Base-by-base conservation (phyloP, 768 basidiomycete genomes). In the Mycena vulgaris region DNA sequence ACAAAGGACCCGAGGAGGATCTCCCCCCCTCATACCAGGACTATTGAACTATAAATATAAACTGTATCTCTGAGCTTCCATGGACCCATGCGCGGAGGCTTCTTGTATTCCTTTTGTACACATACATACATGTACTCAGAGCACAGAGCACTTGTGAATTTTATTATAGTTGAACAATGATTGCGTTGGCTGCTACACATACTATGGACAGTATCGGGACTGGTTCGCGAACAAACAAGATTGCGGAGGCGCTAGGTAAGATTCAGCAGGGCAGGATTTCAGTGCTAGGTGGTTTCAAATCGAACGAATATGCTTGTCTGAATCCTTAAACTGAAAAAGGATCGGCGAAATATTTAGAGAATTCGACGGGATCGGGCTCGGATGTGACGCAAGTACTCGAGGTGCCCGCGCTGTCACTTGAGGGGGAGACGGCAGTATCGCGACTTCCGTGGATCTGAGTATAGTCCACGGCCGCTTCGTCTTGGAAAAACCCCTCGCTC, bases 21-120 rank as follows among this genome's bases (percentile, higher is more conserved):
- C 74, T 85, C 57, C 88, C 88, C 27, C 87, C 87, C 16, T 75
- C 66, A 55, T 88, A 88, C 70, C 83, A 85, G 70, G 85, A 85
- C 63, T 68, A 48, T 51, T 63, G 55, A 48, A 39, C 28, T 1
- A n/a, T 7, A 27, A 53, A 10, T 40, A 21, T 5, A 21, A 39
- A 27, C 14, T 62, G 56, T 52, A 71, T 52, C 6, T 37, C 19
- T 48, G 35, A 23, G 39, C 45, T 51, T 39, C 47, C 13, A 30
- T 35, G 47, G 49, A 66, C 37, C 30, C 17, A 27, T 1, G 33
- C n/a, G n/a, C 28, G 37, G 62, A 31, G 37, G 51, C 17, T 47
- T 68, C n/a, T 55, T 68, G 65, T 68, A 68, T 68, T 68, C 9
- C 28, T 27, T 31, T 61, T 65, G 55, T 65, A 65, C 40, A 45